Evolutionary conservation across 495 filamentous ascomycete genomes (phyloP).

Genomic region (Talaromyces nanjingensis): DNA sequence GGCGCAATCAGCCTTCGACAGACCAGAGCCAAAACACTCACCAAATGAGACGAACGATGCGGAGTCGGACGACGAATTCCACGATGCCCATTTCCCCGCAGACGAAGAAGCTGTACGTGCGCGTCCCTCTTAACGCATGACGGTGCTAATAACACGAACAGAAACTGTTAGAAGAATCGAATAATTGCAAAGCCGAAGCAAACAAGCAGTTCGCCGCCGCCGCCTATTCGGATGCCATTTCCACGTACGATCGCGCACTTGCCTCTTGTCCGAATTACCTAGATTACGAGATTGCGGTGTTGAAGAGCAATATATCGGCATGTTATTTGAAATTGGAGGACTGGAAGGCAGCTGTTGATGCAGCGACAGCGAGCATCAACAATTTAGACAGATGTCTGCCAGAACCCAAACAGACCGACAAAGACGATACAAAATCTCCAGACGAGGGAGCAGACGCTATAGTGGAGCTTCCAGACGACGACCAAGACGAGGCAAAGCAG

Average conservation of each 20-base stretch:
- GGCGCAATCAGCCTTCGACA: not conserved
- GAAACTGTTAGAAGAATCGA: slow-evolving; percentile 65
- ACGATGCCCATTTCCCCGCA: slow-evolving; percentile 55
- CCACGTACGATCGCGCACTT: slow-evolving; percentile 80
- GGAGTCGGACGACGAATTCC: slow-evolving; percentile 38
- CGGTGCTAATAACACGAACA: slow-evolving; percentile 22
- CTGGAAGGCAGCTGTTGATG: slow-evolving; percentile 75
- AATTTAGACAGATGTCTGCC: slow-evolving; percentile 56
- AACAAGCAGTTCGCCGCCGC: slow-evolving; percentile 68
- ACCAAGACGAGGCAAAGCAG: slow-evolving; percentile 53
- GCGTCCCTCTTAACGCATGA: slow-evolving; percentile 7
- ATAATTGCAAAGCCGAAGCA: slow-evolving; percentile 66
- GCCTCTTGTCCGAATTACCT: slow-evolving; percentile 79
- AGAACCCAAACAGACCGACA: slow-evolving; percentile 17
- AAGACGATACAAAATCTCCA: slow-evolving; percentile 10
- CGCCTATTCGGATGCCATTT: slow-evolving; percentile 78
- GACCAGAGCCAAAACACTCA: not conserved
- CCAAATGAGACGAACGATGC: slow-evolving; percentile 22
- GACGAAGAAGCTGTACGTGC: slow-evolving; percentile 67
- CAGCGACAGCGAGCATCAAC: slow-evolving; percentile 67
- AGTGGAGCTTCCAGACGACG: slow-evolving; percentile 48
- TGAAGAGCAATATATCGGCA: slow-evolving; percentile 84
- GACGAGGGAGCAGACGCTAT: slow-evolving; percentile 26
- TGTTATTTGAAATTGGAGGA: slow-evolving; percentile 81
- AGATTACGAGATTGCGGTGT: slow-evolving; percentile 81